These are phyloP conservation scores for Sordariomycetes sp. DNA, from an alignment of 2,329 filamentous ascomycete genomes.

Conservation along the genomic window DNA sequence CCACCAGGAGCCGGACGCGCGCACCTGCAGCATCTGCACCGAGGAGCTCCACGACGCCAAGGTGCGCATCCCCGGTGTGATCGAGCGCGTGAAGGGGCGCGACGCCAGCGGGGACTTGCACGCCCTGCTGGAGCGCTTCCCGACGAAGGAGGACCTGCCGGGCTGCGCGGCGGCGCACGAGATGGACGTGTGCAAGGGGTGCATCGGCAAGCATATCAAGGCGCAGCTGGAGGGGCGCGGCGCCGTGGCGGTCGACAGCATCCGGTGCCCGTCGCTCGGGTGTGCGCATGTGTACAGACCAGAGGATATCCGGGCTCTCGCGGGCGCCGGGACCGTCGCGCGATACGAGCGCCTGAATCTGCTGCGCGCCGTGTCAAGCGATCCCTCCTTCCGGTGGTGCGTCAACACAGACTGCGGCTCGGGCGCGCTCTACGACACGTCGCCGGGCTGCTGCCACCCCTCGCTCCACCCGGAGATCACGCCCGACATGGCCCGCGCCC, in stretches of 20 bases:
- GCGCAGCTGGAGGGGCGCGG: conserved; percentile 8
- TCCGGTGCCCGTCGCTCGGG: conserved; percentile 7
- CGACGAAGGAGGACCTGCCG: conserved; percentile 2
- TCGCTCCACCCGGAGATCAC: background rate
- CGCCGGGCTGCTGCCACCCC: background rate
- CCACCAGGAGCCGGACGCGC: background rate
- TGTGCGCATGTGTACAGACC: conserved; percentile 9
- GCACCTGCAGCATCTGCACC: conserved; percentile 9
- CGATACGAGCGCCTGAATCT: conserved; percentile 9
- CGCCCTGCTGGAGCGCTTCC: conserved; percentile 6
- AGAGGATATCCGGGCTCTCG: conserved; percentile 7
- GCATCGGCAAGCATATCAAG: conserved; percentile 7
- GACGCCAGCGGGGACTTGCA: conserved; percentile 7
- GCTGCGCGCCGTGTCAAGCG: background rate
- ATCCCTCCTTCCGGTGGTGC: conserved; percentile 14
- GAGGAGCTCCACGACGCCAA: conserved; percentile 6
- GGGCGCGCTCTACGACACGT: conserved; percentile 12
- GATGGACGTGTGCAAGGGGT: conserved; percentile 9
- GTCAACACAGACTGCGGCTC: conserved; percentile 12
- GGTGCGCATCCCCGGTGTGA: background rate
- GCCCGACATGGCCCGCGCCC: background rate
- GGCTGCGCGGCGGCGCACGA: conserved; percentile 6
- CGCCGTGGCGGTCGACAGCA: background rate
- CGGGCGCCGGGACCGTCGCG: conserved; percentile 4
- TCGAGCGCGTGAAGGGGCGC: background rate